phyloP scores from a whole-genome alignment of 352 stramenopile genomes.

The Phytophthora brassicae region DNA sequence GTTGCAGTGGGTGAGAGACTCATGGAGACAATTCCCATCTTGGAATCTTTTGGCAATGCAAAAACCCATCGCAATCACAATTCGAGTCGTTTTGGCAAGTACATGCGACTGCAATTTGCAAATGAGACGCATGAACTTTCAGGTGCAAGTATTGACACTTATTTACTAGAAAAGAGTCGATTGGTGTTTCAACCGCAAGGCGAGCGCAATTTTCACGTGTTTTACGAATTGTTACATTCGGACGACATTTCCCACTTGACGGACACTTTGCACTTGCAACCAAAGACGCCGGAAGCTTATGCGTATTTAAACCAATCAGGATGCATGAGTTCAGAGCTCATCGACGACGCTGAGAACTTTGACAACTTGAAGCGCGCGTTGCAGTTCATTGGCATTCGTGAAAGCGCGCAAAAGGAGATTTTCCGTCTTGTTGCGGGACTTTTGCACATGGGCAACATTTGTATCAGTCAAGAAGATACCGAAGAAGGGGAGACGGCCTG shows the following conservation, averaged over 20 bases:
- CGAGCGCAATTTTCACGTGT: conserved; percentile 88
- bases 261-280: conserved; percentile 57
- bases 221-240: conserved; percentile 79
- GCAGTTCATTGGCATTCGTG: conserved; percentile 72
- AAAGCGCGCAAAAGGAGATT: conserved; percentile 67
- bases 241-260: too few species aligned
- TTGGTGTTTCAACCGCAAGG: conserved; percentile 72
- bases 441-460: conserved; percentile 81
- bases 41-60: conserved; percentile 90
- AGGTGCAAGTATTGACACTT: conserved; percentile 80
- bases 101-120: conserved; percentile 85
- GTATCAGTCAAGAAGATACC: conserved; percentile 69
- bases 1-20: conserved; percentile 72
- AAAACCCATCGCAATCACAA: conserved; percentile 92
- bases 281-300: conserved; percentile 63
- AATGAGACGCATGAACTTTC: conserved; percentile 70
- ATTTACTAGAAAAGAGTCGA: conserved; percentile 84
- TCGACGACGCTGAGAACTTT: conserved; percentile 77
- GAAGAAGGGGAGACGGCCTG: conserved; percentile 74
- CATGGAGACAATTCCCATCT: conserved; percentile 91
- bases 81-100: conserved; percentile 92
- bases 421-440: conserved; percentile 73
- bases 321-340: conserved; percentile 65
- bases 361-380: conserved; percentile 60
- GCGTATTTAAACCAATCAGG: conserved; percentile 78